Evolutionary conservation across 106 monocot species (phyloP), one percentile per base, ranked within the genome.

Genomic region (Ottelia alismoides): DNA sequence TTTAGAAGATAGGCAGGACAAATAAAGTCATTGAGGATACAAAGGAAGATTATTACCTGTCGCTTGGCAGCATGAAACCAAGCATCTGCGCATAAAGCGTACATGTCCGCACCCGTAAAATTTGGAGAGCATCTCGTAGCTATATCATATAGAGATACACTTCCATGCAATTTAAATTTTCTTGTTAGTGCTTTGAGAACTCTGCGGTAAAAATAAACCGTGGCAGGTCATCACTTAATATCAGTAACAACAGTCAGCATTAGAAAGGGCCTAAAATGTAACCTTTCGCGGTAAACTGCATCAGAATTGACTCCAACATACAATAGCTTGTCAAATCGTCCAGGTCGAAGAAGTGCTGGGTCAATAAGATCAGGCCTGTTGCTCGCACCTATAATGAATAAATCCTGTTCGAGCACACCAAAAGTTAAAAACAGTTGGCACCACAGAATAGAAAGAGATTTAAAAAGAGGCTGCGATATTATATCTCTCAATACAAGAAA

Each of bases 31-130:
- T n/a, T n/a, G n/a, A n/a, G n/a, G n/a, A n/a, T n/a, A n/a, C n/a
- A n/a, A n/a, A n/a, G n/a, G n/a, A n/a, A n/a, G n/a, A n/a, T n/a
- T n/a, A 40, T 75, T 27, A 98, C 89, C 82, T 74, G 65, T 31
- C 85, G 71, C 32, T 85, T 89, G 31, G 89, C 96, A 52, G 96
- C 85, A 72, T 82, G 76, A 77, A 85, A 98, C 96, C 96, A 98
- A 67, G 96, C 96, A 80, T 98, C 96, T 24, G 89, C 85, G 61
- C 96, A 98, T 48, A 98, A 61, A 25, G 96, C 96, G 72, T 98
- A 98, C 85, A 90, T 89, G 62, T 98, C 96, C 17, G 96, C 96
- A 63, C 96, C 96, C 58, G 96, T 98, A 45, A 98, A 89, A 70
- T 82, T 89, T 43, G 76, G 70, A 46, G 96, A 85, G 55, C 85